These are phyloP conservation scores for Tagetes patula DNA, from an alignment of 129 eudicot genomes.

Conservation along the genomic window DNA sequence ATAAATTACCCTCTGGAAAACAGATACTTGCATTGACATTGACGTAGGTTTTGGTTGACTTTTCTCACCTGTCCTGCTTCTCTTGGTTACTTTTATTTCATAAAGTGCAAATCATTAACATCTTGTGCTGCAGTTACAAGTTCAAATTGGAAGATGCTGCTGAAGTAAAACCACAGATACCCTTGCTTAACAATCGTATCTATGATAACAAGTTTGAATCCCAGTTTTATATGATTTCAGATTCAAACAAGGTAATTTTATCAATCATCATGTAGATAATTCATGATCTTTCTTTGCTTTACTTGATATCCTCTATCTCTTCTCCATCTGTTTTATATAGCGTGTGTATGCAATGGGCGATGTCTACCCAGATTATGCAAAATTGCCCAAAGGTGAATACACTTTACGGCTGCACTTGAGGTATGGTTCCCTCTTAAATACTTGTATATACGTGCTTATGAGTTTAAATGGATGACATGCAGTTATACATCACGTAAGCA, in stretches of 20 bases:
- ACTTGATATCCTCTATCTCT: background rate
- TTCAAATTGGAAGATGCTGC: constrained; percentile 86
- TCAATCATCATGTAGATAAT: constrained; percentile 6
- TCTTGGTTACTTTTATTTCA: background rate
- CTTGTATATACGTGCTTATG: background rate
- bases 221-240: constrained; percentile 97
- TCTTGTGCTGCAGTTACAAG: constrained; percentile 74
- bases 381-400: constrained; percentile 95
- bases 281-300: constrained; percentile 26
- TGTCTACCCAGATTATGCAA: constrained; percentile 78
- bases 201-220: constrained; percentile 98
- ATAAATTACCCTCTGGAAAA: constrained; percentile 89
- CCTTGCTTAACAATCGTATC: constrained; percentile 89
- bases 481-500: background rate
- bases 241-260: constrained; percentile 78
- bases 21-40: constrained; percentile 85
- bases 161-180: constrained; percentile 78
- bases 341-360: constrained; percentile 85
- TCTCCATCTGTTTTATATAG: constrained; percentile 37
- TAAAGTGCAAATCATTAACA: background rate
- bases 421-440: constrained; percentile 39
- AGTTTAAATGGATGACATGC: constrained; percentile 14
- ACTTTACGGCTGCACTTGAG: constrained; percentile 77
- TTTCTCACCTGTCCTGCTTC: background rate
- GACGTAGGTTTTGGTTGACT: constrained; percentile 58